Conservation (phyloP, 169 alveolate species). For the Plasmodium sp. region DNA sequence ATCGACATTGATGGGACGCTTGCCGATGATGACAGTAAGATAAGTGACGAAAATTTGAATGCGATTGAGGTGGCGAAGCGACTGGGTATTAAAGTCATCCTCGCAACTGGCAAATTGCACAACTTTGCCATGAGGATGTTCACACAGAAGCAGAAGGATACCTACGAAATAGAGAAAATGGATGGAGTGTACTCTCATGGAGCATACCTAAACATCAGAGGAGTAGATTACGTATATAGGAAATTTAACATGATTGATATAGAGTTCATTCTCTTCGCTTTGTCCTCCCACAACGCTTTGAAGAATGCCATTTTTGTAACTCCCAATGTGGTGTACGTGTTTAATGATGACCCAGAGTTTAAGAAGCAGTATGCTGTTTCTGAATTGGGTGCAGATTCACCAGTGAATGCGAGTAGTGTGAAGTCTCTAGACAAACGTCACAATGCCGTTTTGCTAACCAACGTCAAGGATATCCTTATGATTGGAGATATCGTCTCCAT, state of each 20-base stretch:
- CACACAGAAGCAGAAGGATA: conserved; percentile 19
- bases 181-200: conserved; percentile 61
- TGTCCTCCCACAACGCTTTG: conserved; percentile 1
- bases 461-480: conserved; percentile 1
- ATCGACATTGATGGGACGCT: conserved; percentile 60
- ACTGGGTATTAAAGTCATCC: conserved; percentile 35
- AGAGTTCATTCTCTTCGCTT: conserved; percentile 20
- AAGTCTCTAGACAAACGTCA: background rate
- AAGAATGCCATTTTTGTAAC: conserved; percentile 21
- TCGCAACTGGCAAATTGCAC: conserved; percentile 31
- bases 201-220: conserved; percentile 24
- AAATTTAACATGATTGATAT: conserved; percentile 22
- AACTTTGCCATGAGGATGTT: background rate
- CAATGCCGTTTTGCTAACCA: conserved; percentile 9
- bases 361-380: background rate
- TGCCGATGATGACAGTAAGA: conserved; percentile 6
- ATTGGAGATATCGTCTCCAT: conserved; percentile 50
- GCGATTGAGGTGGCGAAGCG: conserved; percentile 9
- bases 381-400: background rate
- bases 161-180: background rate
- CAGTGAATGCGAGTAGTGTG: background rate
- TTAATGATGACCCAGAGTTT: background rate
- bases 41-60: conserved; percentile 22
- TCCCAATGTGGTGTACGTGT: conserved; percentile 12
- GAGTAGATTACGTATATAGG: background rate